Conservation (phyloP, 2,329 filamentous ascomycete genomes). For the Xylogone sp. region DNA sequence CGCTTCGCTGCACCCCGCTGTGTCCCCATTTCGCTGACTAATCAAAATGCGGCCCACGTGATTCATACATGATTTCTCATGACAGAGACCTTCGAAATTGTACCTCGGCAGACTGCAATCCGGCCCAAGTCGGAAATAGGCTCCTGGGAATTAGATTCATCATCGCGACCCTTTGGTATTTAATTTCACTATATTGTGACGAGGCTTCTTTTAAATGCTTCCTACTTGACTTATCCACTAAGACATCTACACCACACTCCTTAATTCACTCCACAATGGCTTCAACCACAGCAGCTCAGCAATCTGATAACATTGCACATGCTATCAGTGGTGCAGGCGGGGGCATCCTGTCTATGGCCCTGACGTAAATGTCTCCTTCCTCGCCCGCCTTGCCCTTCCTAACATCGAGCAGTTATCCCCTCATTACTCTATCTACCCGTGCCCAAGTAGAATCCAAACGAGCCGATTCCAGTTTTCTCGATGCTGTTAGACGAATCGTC, state of each 20-base stretch:
- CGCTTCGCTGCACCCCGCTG: not conserved
- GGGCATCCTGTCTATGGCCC: slow-evolving; percentile 88
- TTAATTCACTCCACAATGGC: slow-evolving; percentile 14
- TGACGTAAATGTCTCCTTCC: slow-evolving; percentile 62
- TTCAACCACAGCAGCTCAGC: slow-evolving; percentile 36
- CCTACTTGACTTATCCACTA: not conserved
- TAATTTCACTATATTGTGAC: no score
- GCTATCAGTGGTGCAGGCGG: slow-evolving; percentile 90
- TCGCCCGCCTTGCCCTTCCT: slow-evolving; percentile 1
- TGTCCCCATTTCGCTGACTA: no score
- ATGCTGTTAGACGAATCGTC: slow-evolving; percentile 81
- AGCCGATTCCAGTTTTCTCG: slow-evolving; percentile 77
- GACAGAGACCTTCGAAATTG: not conserved
- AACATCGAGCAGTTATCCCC: slow-evolving; percentile 65
- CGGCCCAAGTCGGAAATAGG: slow-evolving; percentile 1
- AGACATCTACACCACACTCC: no score
- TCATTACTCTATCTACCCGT: slow-evolving; percentile 95
- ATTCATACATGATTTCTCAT: not conserved
- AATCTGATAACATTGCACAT: slow-evolving; percentile 96
- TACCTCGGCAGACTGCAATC: slow-evolving; percentile 6
- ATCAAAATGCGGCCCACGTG: not conserved
- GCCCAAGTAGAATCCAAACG: slow-evolving; percentile 97
- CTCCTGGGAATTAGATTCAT: slow-evolving; percentile 12
- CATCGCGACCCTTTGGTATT: not conserved
- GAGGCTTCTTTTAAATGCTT: no score